These are phyloP conservation scores for Lactarius pseudohatsudake DNA, from an alignment of 768 basidiomycete species.

Conservation along the genomic window DNA sequence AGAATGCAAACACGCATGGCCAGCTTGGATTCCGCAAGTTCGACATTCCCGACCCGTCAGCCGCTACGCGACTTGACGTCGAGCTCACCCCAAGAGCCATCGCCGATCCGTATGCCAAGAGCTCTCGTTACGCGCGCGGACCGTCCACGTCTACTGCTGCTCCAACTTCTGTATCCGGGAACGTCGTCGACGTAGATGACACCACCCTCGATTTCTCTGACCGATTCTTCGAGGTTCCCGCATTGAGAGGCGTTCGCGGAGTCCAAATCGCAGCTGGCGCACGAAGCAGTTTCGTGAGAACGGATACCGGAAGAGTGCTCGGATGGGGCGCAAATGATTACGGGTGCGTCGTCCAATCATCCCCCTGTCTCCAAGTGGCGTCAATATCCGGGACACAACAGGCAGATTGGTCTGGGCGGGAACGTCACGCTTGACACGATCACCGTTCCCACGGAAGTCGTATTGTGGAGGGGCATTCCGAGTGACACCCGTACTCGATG, in stretches of 20 bases:
- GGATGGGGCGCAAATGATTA: conserved; percentile 90
- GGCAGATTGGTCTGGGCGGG: conserved; percentile 79
- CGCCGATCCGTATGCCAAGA: conserved; percentile 49
- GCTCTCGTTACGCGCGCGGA: conserved; percentile 43
- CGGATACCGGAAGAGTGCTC: conserved; percentile 68
- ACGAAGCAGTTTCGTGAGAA: conserved; percentile 71
- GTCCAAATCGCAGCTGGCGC: conserved; percentile 72
- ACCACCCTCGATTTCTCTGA: conserved; percentile 63
- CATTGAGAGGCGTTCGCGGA: conserved; percentile 60
- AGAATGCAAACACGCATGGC: conserved; percentile 73
- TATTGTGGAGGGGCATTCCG: conserved; percentile 61
- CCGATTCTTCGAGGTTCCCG: conserved; percentile 72
- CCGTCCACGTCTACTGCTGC: conserved; percentile 38
- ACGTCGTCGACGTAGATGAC: conserved; percentile 35
- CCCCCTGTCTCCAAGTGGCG: conserved; percentile 1
- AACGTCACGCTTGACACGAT: conserved; percentile 64
- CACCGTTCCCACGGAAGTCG: conserved; percentile 80
- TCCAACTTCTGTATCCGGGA: conserved; percentile 16
- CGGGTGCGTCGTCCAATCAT: conserved; percentile 48
- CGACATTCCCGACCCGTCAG: conserved; percentile 43
- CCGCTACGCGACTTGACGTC: conserved; percentile 41
- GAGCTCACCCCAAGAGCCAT: conserved; percentile 60
- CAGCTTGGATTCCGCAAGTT: conserved; percentile 80
- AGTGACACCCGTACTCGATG: conserved; percentile 57
- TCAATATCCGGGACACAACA: conserved; percentile 32